These are phyloP conservation scores for Rhynchosporium agropyri DNA, from an alignment of 2,329 filamentous ascomycete genomes.

Conservation along the genomic window DNA sequence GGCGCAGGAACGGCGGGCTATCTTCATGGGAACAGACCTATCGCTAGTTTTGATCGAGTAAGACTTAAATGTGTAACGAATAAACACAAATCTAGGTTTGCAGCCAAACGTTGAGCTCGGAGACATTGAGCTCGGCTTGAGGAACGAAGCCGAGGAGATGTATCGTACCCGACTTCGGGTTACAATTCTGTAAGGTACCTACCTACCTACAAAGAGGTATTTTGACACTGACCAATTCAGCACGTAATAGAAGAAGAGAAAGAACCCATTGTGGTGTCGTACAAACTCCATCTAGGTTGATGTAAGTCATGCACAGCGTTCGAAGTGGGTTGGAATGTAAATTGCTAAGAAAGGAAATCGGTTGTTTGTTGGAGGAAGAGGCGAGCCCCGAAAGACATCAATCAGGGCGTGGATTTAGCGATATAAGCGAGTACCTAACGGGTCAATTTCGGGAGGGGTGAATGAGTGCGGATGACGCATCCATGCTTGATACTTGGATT, in stretches of 20 bases:
- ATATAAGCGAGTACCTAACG: not conserved
- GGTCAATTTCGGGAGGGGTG: not conserved
- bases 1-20: constrained; percentile 16
- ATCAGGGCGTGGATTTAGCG: not conserved
- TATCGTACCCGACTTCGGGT: not conserved
- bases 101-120: constrained; percentile 1
- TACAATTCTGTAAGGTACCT: constrained; percentile 9
- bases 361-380: constrained; percentile 1
- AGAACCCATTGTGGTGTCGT: not conserved
- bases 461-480: constrained; percentile 11
- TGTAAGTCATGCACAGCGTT: not conserved
- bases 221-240: not conserved
- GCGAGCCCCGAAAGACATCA: constrained; percentile 7
- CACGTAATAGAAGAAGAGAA: constrained; percentile 14
- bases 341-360: constrained; percentile 1
- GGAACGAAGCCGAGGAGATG: not conserved
- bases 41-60: constrained; percentile 19
- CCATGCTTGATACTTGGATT: not conserved
- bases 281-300: constrained; percentile 12
- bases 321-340: constrained; percentile 11
- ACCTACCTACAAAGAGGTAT: not conserved
- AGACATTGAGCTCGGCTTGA: not conserved
- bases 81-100: constrained; percentile 25
- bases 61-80: constrained; percentile 30
- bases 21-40: not conserved